Evolutionary conservation across 1,284 basidiomycete genomes (phyloP).

Genomic region (Cryptococcus maquisensis): DNA sequence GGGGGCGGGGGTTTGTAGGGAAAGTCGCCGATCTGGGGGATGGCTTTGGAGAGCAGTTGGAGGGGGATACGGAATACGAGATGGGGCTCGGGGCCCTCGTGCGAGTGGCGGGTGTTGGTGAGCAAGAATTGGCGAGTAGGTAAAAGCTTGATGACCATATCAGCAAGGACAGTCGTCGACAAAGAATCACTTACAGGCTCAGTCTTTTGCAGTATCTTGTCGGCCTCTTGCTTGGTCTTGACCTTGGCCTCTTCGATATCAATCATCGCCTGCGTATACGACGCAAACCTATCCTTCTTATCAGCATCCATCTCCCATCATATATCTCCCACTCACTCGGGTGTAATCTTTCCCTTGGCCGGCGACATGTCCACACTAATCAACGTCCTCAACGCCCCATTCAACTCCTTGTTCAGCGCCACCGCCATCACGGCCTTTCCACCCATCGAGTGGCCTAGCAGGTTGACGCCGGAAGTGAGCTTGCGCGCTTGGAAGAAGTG

Average conservation of each 20-base stretch:
- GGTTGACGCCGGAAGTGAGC: slow-evolving; percentile 47
- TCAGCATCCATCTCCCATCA: background rate
- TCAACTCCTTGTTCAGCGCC: slow-evolving; percentile 49
- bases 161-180: background rate
- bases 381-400: slow-evolving; percentile 47
- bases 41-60: slow-evolving; percentile 46
- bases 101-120: slow-evolving; percentile 52
- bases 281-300: slow-evolving; percentile 36
- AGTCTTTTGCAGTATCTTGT: slow-evolving; percentile 50
- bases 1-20: slow-evolving; percentile 49
- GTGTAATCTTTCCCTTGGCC: slow-evolving; percentile 52
- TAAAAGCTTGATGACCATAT: slow-evolving; percentile 41
- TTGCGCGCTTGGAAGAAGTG: slow-evolving; percentile 48
- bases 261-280: slow-evolving; percentile 53
- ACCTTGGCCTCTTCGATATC: slow-evolving; percentile 51
- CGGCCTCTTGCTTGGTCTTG: slow-evolving; percentile 51
- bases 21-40: slow-evolving; percentile 54
- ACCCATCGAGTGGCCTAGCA: slow-evolving; percentile 58
- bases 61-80: slow-evolving; percentile 55
- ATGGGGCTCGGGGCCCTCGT: slow-evolving; percentile 18
- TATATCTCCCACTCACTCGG: slow-evolving; percentile 43
- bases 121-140: slow-evolving; percentile 56
- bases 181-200: slow-evolving; percentile 45
- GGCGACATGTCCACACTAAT: slow-evolving; percentile 57
- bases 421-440: slow-evolving; percentile 56